phyloP scores from a whole-genome alignment of 2,329 filamentous ascomycete species.

The Erysiphe pulchra region DNA sequence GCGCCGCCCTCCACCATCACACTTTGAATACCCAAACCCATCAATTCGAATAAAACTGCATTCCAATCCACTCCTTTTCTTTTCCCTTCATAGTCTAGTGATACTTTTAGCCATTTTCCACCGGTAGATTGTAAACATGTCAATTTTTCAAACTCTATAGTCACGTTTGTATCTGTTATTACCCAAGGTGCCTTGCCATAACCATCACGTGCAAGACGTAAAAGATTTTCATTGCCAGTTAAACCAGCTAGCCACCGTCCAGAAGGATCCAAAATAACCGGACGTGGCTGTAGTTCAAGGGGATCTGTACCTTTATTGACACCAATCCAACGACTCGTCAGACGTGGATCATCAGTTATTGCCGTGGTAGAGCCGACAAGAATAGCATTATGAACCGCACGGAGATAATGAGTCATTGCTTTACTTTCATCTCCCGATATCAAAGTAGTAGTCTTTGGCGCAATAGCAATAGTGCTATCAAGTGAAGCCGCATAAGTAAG shows the following conservation, averaged over 20 bases:
- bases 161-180: conserved; percentile 19
- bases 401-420: conserved; percentile 79
- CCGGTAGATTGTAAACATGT: conserved; percentile 1
- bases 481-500: conserved; percentile 81
- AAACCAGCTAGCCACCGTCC: conserved; percentile 37
- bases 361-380: conserved; percentile 67
- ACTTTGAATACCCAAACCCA: conserved; percentile 25
- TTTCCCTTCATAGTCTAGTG: neutral
- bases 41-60: conserved; percentile 3
- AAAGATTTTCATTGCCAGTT: conserved; percentile 3
- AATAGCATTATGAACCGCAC: conserved; percentile 61
- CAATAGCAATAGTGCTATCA: conserved; percentile 31
- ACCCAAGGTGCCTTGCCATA: conserved; percentile 30
- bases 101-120: conserved; percentile 3
- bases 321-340: conserved; percentile 39
- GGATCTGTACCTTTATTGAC: conserved; percentile 13
- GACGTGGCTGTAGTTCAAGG: conserved; percentile 41
- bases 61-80: conserved; percentile 5
- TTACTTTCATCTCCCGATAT: conserved; percentile 69
- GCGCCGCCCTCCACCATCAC: conserved; percentile 87
- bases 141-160: neutral
- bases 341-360: conserved; percentile 55
- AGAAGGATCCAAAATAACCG: conserved; percentile 57
- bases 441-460: conserved; percentile 53
- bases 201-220: conserved; percentile 3